Conservation (phyloP, 1,139 yeast genomes). For the Hyphopichia wangnamkhiaoensis region DNA sequence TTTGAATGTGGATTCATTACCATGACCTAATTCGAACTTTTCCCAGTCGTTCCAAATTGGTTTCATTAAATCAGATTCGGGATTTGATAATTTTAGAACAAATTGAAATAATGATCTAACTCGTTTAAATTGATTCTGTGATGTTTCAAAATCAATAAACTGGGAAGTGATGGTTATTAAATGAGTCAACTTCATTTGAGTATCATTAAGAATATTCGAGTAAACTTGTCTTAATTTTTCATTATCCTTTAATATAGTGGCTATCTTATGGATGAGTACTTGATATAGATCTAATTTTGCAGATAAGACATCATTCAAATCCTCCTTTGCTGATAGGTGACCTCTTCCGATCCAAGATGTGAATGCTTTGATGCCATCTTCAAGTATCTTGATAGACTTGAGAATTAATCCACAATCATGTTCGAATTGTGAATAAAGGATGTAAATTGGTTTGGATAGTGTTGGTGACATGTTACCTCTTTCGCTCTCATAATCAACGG, state of each 20-base stretch:
- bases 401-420: slow-evolving; percentile 25
- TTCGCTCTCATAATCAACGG: slow-evolving; percentile 1
- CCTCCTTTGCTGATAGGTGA: background rate
- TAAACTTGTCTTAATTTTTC: slow-evolving; percentile 1
- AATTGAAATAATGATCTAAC: slow-evolving; percentile 61
- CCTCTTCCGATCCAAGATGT: slow-evolving; percentile 9
- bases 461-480: slow-evolving; percentile 42
- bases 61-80: slow-evolving; percentile 17
- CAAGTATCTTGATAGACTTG: slow-evolving; percentile 29
- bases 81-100: slow-evolving; percentile 25
- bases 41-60: slow-evolving; percentile 69
- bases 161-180: slow-evolving; percentile 30
- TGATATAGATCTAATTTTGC: slow-evolving; percentile 26
- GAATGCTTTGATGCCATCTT: slow-evolving; percentile 13
- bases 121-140: slow-evolving; percentile 50
- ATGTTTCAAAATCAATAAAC: slow-evolving; percentile 51
- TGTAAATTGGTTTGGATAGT: slow-evolving; percentile 47
- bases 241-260: slow-evolving; percentile 17
- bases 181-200: slow-evolving; percentile 26
- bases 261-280: slow-evolving; percentile 12
- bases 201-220: slow-evolving; percentile 14
- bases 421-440: slow-evolving; percentile 67
- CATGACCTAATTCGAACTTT: slow-evolving; percentile 67
- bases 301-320: slow-evolving; percentile 6
- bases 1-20: slow-evolving; percentile 71